Conservation (phyloP, 148 eudicot species). For the Simmondsia chinensis region DNA sequence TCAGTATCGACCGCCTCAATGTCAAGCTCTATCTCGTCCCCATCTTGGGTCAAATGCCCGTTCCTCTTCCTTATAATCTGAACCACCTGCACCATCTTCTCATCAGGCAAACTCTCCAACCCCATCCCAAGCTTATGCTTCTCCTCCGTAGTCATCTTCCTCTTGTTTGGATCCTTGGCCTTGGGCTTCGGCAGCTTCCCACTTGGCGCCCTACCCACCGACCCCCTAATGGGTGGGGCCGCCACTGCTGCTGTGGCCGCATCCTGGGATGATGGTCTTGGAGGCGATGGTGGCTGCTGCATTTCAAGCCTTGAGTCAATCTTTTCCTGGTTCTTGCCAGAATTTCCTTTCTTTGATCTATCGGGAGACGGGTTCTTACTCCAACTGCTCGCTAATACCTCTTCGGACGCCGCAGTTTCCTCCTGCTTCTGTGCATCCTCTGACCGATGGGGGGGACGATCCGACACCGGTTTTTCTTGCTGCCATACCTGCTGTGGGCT, state of each 20-base stretch:
- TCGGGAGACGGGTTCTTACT: conserved; percentile 32
- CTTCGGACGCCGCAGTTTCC: conserved; percentile 20
- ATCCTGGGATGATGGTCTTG: conserved; percentile 4
- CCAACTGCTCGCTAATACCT: conserved; percentile 56
- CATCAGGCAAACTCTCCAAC: conserved; percentile 68
- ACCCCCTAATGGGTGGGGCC: conserved; percentile 7
- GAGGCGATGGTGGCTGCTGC: not conserved
- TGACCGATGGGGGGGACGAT: too few species aligned
- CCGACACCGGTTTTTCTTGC: conserved; percentile 4
- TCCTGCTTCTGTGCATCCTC: not conserved
- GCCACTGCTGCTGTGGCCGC: conserved; percentile 10
- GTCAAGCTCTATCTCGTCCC: conserved; percentile 89
- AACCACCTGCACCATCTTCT: conserved; percentile 73
- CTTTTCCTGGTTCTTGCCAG: conserved; percentile 9
- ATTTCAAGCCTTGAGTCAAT: conserved; percentile 7
- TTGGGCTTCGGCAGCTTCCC: conserved; percentile 72
- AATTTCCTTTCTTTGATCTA: conserved; percentile 23
- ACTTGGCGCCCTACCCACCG: conserved; percentile 11
- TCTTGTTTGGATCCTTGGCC: conserved; percentile 69
- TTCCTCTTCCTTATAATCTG: conserved; percentile 75
- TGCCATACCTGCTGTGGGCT: not conserved
- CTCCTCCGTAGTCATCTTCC: conserved; percentile 74
- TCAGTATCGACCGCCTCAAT: conserved; percentile 78
- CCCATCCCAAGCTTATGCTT: conserved; percentile 67
- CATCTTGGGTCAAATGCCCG: conserved; percentile 58